A percentile compares a stretch with the other conserved stretches of the same genome.
Evolutionary conservation across 106 monocot genomes (phyloP).

Genomic region (Dioscorea dumetorum): DNA sequence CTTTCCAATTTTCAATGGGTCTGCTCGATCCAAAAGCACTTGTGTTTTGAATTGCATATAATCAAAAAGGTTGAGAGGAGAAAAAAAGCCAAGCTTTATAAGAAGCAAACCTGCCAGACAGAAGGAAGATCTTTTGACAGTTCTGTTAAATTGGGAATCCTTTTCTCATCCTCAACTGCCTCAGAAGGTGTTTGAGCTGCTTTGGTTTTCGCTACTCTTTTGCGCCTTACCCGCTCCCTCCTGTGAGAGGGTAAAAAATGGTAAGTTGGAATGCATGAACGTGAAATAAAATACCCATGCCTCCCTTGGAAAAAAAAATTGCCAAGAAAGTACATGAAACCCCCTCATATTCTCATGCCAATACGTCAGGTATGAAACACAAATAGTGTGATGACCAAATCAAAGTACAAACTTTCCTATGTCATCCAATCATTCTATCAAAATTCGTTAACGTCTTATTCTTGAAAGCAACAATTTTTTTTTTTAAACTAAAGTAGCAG

Average conservation of each 20-base stretch:
- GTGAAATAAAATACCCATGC: no score
- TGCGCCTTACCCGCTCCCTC: constrained; percentile 81
- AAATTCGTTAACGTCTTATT: not conserved
- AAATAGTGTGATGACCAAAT: no score
- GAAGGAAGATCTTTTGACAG: constrained; percentile 80
- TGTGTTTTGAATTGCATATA: not conserved
- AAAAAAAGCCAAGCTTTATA: not conserved
- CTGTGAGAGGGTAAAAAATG: constrained; percentile 17
- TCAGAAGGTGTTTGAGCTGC: constrained; percentile 22
- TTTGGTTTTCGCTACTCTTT: constrained; percentile 28
- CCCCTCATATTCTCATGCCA: no score
- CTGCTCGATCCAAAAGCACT: not conserved
- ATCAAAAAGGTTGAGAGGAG: not conserved
- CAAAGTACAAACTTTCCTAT: no score
- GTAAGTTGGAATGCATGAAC: no score
- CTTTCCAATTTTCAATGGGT: not conserved
- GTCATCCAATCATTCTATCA: not conserved
- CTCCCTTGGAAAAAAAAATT: no score
- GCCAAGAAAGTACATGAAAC: no score
- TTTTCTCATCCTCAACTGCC: constrained; percentile 27
- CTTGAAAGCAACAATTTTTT: not conserved
- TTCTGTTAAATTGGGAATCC: constrained; percentile 59
- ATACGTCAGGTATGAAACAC: no score
- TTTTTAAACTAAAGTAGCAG: no score
- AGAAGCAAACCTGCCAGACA: constrained; percentile 77